A percentile compares a stretch with the other conserved stretches of the same genome.
Conservation (phyloP, 495 filamentous ascomycete genomes). For the Trichocladium antarcticum region DNA sequence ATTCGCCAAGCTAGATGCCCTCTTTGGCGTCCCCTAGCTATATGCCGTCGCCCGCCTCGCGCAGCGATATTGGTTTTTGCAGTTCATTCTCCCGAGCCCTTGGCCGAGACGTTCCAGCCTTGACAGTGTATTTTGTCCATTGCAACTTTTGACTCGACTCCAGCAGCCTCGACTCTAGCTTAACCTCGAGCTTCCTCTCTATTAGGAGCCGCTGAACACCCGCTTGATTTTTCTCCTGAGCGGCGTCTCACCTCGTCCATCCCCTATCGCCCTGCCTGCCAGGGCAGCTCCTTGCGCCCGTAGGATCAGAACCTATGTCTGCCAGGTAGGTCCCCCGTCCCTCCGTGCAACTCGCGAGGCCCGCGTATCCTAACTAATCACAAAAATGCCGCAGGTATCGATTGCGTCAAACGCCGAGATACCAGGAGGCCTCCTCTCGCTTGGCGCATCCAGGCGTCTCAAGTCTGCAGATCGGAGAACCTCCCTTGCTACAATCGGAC, state of each 20-base stretch:
- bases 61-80: too few species aligned
- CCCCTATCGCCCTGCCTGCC: slow-evolving; percentile 5
- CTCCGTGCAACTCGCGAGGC: background rate
- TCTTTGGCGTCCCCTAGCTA: too few species aligned
- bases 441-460: slow-evolving; percentile 7
- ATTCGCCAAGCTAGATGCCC: too few species aligned
- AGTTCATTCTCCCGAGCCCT: too few species aligned
- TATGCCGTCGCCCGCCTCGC: too few species aligned
- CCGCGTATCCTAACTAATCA: slow-evolving; percentile 5
- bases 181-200: slow-evolving; percentile 1
- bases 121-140: background rate
- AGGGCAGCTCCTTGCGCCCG: background rate
- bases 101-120: too few species aligned
- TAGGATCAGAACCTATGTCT: slow-evolving; percentile 3
- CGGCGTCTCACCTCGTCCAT: background rate
- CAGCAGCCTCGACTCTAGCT: slow-evolving; percentile 5
- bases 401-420: slow-evolving; percentile 2
- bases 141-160: slow-evolving; percentile 6
- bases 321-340: background rate
- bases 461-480: slow-evolving; percentile 2
- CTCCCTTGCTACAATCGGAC: slow-evolving; percentile 7
- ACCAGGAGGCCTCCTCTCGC: slow-evolving; percentile 2
- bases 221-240: background rate
- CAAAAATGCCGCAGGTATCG: slow-evolving; percentile 10
- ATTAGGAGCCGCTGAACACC: background rate